These are phyloP conservation scores for Artemisia tridentata DNA, from an alignment of 129 eudicot genomes.

Conservation along the genomic window DNA sequence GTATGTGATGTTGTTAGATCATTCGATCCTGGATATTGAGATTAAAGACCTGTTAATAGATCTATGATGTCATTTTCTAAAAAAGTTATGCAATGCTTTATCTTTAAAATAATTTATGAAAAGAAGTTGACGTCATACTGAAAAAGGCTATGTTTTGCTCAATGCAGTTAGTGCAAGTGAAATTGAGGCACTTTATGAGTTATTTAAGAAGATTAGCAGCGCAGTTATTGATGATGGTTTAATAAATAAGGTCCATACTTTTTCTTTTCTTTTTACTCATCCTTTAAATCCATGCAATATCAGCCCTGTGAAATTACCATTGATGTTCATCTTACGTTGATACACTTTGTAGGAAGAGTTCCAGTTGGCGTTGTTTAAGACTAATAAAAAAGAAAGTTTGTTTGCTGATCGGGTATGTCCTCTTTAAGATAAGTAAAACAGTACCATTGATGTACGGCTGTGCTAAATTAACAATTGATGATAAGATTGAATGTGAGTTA, in stretches of 20 bases:
- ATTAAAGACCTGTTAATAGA: too few relatives aligned
- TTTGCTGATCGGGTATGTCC: conserved; percentile 78
- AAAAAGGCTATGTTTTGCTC: conserved; percentile 12
- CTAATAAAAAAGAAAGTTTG: conserved; percentile 89
- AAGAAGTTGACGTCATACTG: conserved; percentile 12
- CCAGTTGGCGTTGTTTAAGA: conserved; percentile 87
- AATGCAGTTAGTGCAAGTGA: conserved; percentile 96
- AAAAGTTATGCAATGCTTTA: too few relatives aligned
- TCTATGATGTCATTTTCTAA: not conserved
- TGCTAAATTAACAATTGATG: conserved; percentile 35
- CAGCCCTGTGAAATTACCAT: conserved; percentile 15
- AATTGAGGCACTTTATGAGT: conserved; percentile 90
- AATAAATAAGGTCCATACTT: conserved; percentile 62
- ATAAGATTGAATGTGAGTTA: conserved; percentile 82
- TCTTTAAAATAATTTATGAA: not conserved
- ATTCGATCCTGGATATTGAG: too few relatives aligned
- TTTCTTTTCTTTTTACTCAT: not conserved
- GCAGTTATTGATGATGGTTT: conserved; percentile 91
- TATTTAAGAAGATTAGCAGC: conserved; percentile 90
- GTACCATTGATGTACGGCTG: too few relatives aligned
- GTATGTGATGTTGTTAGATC: too few relatives aligned
- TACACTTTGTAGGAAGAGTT: conserved; percentile 74
- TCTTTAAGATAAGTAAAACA: not conserved
- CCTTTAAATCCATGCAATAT: not conserved
- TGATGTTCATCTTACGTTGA: not conserved